Conservation (phyloP, 768 basidiomycete genomes). For the Mrakia frigida region DNA sequence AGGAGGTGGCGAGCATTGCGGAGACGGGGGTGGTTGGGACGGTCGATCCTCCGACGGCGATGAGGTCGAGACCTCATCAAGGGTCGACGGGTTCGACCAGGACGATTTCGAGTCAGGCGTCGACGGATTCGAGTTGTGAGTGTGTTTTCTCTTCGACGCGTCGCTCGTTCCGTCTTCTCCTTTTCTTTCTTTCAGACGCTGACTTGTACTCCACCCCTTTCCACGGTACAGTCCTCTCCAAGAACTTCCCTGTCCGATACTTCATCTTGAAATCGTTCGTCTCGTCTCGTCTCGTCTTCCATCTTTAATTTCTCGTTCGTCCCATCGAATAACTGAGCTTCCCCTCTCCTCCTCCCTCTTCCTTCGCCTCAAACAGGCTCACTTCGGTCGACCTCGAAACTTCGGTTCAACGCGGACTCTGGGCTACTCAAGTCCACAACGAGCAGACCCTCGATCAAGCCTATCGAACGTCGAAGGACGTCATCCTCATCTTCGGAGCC, state of each 20-base stretch:
- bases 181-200: neutral
- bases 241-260: constrained; percentile 77
- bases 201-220: too few species aligned
- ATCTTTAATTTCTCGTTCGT: neutral
- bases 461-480: constrained; percentile 81
- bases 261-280: constrained; percentile 56
- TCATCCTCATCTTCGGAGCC: constrained; percentile 74
- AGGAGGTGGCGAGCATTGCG: constrained; percentile 34
- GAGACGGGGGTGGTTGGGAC: neutral
- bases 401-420: constrained; percentile 62
- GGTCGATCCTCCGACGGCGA: constrained; percentile 24
- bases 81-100: constrained; percentile 53
- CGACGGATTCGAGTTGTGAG: constrained; percentile 67
- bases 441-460: constrained; percentile 71
- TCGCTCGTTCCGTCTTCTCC: neutral
- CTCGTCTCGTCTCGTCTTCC: neutral
- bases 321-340: neutral
- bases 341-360: too few species aligned
- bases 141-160: neutral
- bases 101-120: constrained; percentile 55
- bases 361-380: neutral
- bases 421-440: constrained; percentile 92
- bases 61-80: constrained; percentile 14
- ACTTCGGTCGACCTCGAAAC: constrained; percentile 36
- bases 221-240: constrained; percentile 51